A percentile compares a stretch with the other conserved stretches of the same genome.
Conservation (phyloP, 176 grass and related monocot species). For the Aegilops speltoides region DNA sequence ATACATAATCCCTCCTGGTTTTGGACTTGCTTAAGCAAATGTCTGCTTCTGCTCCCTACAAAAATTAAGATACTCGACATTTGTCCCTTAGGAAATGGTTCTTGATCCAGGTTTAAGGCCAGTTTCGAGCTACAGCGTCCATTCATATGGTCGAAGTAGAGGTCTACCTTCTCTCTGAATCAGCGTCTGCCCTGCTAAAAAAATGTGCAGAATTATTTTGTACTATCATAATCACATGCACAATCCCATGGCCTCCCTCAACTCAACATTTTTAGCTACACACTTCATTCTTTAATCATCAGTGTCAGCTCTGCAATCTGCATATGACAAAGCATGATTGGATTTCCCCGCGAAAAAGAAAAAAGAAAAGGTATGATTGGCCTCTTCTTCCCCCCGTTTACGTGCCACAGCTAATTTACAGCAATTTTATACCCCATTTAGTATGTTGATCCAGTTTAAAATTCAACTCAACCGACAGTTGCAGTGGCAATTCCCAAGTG, state of each 20-base stretch:
- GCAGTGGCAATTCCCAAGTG: not conserved
- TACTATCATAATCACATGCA: slow-evolving; percentile 23
- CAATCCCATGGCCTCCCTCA: not conserved
- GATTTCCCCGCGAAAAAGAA: not conserved
- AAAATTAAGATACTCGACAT: not conserved
- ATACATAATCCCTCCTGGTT: too few species aligned
- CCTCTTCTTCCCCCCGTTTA: not conserved
- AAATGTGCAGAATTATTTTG: not conserved
- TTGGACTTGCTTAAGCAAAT: not conserved
- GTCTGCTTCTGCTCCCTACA: not conserved
- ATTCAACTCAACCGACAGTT: not conserved
- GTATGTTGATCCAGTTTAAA: not conserved
- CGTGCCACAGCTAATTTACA: not conserved
- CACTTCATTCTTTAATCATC: not conserved
- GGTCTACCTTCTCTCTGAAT: not conserved
- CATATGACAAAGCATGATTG: slow-evolving; percentile 8
- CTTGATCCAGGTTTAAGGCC: not conserved
- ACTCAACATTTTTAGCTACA: not conserved
- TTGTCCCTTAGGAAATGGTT: not conserved
- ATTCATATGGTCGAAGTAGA: slow-evolving; percentile 6
- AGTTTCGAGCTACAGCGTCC: slow-evolving; percentile 5
- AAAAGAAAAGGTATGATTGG: not conserved
- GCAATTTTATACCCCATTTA: not conserved
- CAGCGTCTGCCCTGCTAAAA: not conserved
- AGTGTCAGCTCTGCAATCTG: not conserved